A percentile compares a stretch with the other conserved stretches of the same genome.
These are phyloP conservation scores for Termitomyces sp. DNA, from an alignment of 768 basidiomycete species.

Conservation along the genomic window DNA sequence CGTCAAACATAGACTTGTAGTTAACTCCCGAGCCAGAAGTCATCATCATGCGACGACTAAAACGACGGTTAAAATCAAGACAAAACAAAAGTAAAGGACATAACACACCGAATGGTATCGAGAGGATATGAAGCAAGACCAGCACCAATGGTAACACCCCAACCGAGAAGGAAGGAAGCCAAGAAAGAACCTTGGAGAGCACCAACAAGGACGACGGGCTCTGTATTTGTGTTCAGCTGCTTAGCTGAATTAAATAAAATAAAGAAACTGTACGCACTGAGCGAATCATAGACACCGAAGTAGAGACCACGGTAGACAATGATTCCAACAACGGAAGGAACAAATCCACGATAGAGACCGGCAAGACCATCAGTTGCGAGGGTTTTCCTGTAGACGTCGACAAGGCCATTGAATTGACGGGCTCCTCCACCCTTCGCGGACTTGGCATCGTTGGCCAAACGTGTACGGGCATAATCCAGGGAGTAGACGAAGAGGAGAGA, in stretches of 20 bases:
- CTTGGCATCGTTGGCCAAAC: slow-evolving; percentile 97
- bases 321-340: slow-evolving; percentile 98
- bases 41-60: slow-evolving; percentile 99
- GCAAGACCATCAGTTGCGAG: slow-evolving; percentile 96
- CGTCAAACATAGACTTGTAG: slow-evolving; percentile 99
- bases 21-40: slow-evolving; percentile 92
- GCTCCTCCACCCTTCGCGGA: slow-evolving; percentile 85
- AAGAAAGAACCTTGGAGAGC: slow-evolving; percentile 93
- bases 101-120: slow-evolving; percentile 79
- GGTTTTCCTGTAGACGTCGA: slow-evolving; percentile 97
- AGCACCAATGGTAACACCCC: slow-evolving; percentile 99
- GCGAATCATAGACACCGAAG: slow-evolving; percentile 95
- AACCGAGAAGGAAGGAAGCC: slow-evolving; percentile 94
- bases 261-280: slow-evolving; percentile 57
- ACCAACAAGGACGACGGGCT: slow-evolving; percentile 97
- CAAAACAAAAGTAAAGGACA: not conserved
- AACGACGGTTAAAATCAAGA: slow-evolving; percentile 16
- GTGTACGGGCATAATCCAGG: slow-evolving; percentile 98
- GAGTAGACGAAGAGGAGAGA: slow-evolving; percentile 99
- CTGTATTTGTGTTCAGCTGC: slow-evolving; percentile 31
- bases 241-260: slow-evolving; percentile 1
- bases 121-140: slow-evolving; percentile 97
- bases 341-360: slow-evolving; percentile 99
- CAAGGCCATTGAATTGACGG: slow-evolving; percentile 97
- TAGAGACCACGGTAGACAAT: slow-evolving; percentile 99